Evolutionary conservation across 2,329 filamentous ascomycete genomes (phyloP).

Genomic region (Ascochyta viciae-villosae): DNA sequence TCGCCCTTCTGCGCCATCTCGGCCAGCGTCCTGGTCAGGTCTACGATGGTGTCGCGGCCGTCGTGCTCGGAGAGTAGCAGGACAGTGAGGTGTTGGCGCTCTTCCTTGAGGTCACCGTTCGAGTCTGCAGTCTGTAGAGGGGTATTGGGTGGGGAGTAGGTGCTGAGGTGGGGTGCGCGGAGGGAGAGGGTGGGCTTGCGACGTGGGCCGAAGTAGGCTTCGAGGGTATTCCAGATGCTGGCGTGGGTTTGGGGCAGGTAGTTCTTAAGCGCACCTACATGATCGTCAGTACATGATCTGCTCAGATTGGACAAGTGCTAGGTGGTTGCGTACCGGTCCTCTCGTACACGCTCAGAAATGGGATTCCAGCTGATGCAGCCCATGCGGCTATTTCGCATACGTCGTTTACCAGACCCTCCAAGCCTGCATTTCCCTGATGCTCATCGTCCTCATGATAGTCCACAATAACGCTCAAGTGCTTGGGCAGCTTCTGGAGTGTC

Average conservation of each 20-base stretch:
- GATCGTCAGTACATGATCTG: slow-evolving; percentile 2
- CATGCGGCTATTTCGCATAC: slow-evolving; percentile 91
- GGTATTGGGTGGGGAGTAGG: slow-evolving; percentile 59
- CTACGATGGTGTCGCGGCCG: slow-evolving; percentile 90
- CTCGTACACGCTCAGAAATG: slow-evolving; percentile 89
- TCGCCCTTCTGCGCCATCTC: slow-evolving; percentile 95
- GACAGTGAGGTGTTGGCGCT: slow-evolving; percentile 61
- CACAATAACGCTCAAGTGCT: slow-evolving; percentile 87
- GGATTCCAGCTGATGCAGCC: slow-evolving; percentile 89
- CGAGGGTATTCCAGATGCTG: slow-evolving; percentile 78
- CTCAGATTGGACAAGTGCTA: no score
- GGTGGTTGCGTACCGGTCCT: slow-evolving; percentile 71
- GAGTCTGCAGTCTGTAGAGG: slow-evolving; percentile 43
- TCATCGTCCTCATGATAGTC: slow-evolving; percentile 71
- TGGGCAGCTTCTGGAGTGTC: slow-evolving; percentile 74
- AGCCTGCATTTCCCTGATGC: slow-evolving; percentile 69
- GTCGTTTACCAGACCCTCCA: slow-evolving; percentile 88
- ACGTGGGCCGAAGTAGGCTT: slow-evolving; percentile 80
- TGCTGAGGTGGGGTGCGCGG: slow-evolving; percentile 72
- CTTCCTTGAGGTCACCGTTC: slow-evolving; percentile 46
- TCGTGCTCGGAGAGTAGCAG: slow-evolving; percentile 88
- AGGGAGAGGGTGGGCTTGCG: slow-evolving; percentile 74
- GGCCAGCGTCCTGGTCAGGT: slow-evolving; percentile 90
- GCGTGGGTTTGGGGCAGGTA: slow-evolving; percentile 86
- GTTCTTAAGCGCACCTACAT: slow-evolving; percentile 81